These are phyloP conservation scores for Clarireedia hainanense DNA, from an alignment of 2,329 filamentous ascomycete species.

Conservation along the genomic window DNA sequence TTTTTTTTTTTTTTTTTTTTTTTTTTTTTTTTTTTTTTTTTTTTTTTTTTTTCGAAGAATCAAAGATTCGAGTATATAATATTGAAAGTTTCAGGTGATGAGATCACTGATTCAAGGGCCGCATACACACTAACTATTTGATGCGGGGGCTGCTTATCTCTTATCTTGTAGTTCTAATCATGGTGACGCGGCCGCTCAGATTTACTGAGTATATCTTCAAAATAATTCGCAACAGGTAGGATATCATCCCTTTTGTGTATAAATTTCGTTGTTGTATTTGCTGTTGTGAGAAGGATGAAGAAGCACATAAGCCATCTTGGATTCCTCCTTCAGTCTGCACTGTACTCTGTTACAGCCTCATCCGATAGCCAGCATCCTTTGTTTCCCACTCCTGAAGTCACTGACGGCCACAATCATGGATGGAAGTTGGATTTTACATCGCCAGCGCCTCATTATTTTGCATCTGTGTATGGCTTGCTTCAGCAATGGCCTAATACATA, in stretches of 20 bases:
- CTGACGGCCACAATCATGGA: not conserved
- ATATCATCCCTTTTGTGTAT: no score
- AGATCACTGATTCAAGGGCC: not conserved
- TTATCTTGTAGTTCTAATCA: not conserved
- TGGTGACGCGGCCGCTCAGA: not conserved
- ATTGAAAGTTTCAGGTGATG: not conserved
- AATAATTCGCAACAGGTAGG: not conserved
- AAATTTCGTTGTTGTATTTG: no score
- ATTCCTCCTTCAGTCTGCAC: not conserved
- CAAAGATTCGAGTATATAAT: not conserved
- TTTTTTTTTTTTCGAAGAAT: not conserved
- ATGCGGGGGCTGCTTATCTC: not conserved
- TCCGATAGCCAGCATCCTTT: not conserved
- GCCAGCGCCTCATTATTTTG: constrained; percentile 40
- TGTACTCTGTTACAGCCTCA: not conserved
- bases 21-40: no score
- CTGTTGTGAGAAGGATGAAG: not conserved
- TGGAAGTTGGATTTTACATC: constrained; percentile 40
- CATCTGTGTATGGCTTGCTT: constrained; percentile 38
- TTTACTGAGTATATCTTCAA: not conserved
- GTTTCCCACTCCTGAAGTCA: not conserved
- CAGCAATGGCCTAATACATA: constrained; percentile 45
- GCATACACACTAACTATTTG: not conserved
- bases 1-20: no score
- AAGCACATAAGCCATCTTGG: not conserved